Base-by-base conservation (phyloP, 2,329 filamentous ascomycete species). In the Dactylonectria estremocensis region DNA sequence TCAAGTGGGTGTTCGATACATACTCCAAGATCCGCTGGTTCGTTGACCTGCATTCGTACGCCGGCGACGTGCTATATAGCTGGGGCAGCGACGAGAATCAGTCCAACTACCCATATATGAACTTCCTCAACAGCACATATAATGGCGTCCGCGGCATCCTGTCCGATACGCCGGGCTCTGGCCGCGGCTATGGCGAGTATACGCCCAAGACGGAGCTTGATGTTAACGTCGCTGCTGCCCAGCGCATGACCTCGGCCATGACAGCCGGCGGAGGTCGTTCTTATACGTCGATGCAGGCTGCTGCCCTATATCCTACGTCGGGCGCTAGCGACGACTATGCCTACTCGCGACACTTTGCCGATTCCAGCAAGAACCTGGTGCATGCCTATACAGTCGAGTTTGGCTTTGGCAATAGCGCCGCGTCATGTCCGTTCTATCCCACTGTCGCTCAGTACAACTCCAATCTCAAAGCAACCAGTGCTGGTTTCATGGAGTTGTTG, bases 71-170 rank as follows among this genome's bases (percentile, higher is more conserved):
- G 11, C 78, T 88, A 18, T 88, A 88, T 78, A 82, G 80, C 71
- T 88, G 86, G 86, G 86, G 86, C 31, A 84, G 84, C 69, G 86
- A 88, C 68, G 81, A 84, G 45, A 81, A 85, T 67, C 86, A 88
- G 75, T 76, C 75, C 64, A 80, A 77, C 2, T 80, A 80, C 61
- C 74, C 82, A 0, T 72, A 74, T 57, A 84, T 85, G 82, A 87
- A 83, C 78, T 86, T 88, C 77, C 73, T 81, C 37, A 88, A 88
- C 80, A 67, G 80, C 8, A 77, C 82, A 1, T 89, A 85, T 69
- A 82, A 88, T 66, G 81, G 81, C 61, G 80, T 82, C 53, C 82
- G 86, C 18, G 86, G 85, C 18, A 73, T 83, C 13, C 76, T 84
- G 4, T 77, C 79, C 49, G 83, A 85, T 53, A 66, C 58, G 57